Base-by-base conservation (phyloP, 441 rosid genomes). In the Croton setiger region DNA sequence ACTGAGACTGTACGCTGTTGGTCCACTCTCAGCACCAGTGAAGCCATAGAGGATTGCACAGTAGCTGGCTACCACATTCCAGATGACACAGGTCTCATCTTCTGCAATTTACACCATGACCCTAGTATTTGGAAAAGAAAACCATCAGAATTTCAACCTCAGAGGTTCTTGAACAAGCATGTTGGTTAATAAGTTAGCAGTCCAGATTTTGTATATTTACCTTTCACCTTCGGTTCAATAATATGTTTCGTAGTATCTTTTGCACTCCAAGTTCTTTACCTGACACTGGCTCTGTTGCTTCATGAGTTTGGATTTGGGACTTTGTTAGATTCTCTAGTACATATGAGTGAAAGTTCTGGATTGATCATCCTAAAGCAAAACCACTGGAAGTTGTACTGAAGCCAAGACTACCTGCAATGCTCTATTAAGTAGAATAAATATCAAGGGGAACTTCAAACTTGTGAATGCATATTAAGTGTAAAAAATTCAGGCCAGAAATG, bases 81-180 rank as follows among this genome's bases (percentile, higher is more conserved):
- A 4, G 66, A 74, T 0, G 84, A 84, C 66, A 86, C 86, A 1
- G 80, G 85, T 7, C 64, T 85, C 71, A 11, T 86, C 1, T 74
- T 79, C 9, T 88, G 89, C 87, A 80, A 80, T 71, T 67, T 82
- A 48, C 84, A 75, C 41, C 70, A 84, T 56, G 89, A 84, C 77
- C 77, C 83, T 1, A 52, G 41, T 7, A 43, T 77, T 13, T 87
- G 88, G 88, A 62, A 68, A 44, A 74, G 31, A 27, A 27, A 80
- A 52, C 81, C 87, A 5, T 20, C 33, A 4, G 80, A 67, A 51
- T 85, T 85, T 23, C 53, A 45, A 52, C 88, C 84, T 0, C 83
- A 77, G 69, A 72, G 86, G 51, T 82, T 85, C 68, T 62, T 75
- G 21, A 71, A 59, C 17, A 68, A 70, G 63, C 75, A 75, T 15